phyloP scores from a whole-genome alignment of 331 rosid species.

The Rhamnella rubrinervis region DNA sequence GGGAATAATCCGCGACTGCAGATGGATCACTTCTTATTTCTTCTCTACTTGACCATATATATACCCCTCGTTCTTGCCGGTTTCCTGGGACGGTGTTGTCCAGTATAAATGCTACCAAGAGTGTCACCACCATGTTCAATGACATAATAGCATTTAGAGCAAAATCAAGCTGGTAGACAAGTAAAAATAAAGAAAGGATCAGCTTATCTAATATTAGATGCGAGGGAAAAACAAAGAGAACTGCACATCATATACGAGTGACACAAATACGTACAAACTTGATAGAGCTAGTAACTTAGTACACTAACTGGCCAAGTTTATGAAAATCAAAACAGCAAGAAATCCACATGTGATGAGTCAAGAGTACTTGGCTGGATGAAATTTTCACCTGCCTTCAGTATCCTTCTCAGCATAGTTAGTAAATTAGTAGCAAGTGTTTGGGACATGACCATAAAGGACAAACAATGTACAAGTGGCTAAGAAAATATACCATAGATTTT shows the following conservation, averaged over 20 bases:
- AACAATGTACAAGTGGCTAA: too few species aligned
- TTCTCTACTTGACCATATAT: conserved; percentile 60
- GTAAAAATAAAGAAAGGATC: conserved; percentile 19
- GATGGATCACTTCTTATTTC: conserved; percentile 61
- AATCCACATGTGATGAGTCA: too few species aligned
- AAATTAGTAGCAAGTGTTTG: too few species aligned
- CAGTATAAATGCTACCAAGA: conserved; percentile 67
- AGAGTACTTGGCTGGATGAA: too few species aligned
- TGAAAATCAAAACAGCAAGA: neutral
- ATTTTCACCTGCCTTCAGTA: too few species aligned
- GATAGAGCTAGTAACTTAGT: neutral
- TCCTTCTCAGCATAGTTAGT: too few species aligned
- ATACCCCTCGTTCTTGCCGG: conserved; percentile 80
- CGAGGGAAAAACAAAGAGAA: neutral
- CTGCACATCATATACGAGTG: neutral
- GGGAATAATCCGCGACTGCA: conserved; percentile 59
- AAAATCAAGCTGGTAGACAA: conserved; percentile 72
- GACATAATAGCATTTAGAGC: conserved; percentile 80
- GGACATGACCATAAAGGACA: too few species aligned
- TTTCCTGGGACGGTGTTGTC: conserved; percentile 91
- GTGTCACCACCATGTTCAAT: conserved; percentile 91
- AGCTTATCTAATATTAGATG: conserved; percentile 11
- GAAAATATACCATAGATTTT: too few species aligned
- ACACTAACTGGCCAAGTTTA: neutral
- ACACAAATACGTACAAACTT: neutral